These are phyloP conservation scores for Globisporangium alternatum DNA, from an alignment of 352 stramenopile genomes.

Conservation along the genomic window DNA sequence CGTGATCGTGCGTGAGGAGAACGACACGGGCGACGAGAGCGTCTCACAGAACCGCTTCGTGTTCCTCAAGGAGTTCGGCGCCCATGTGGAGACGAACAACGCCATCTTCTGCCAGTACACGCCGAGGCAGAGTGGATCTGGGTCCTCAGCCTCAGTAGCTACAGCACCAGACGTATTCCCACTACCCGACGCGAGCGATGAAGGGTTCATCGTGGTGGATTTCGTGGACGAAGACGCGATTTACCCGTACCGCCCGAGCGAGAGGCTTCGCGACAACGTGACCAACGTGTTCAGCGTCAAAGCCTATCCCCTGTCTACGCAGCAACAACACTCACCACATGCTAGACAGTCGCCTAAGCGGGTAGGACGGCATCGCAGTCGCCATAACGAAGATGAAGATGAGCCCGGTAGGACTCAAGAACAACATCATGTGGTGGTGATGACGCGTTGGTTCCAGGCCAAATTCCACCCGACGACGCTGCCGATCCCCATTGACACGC, in stretches of 20 bases:
- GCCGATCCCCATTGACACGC: background rate
- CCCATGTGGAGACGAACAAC: constrained; percentile 10
- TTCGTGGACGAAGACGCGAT: constrained; percentile 15
- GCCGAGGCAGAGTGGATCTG: background rate
- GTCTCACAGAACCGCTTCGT: constrained; percentile 15
- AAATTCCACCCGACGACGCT: constrained; percentile 18
- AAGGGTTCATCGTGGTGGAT: constrained; percentile 6
- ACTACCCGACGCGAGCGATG: background rate
- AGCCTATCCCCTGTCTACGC: background rate
- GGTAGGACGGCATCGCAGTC: no score
- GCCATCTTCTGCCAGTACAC: constrained; percentile 14
- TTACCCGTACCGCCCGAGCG: constrained; percentile 7
- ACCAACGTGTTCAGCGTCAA: background rate
- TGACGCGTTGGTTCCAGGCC: constrained; percentile 35
- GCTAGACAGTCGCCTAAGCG: no score
- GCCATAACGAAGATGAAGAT: no score
- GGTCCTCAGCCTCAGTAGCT: no score
- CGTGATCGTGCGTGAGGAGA: constrained; percentile 12
- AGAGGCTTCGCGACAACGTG: constrained; percentile 2
- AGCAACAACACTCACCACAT: background rate
- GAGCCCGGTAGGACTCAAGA: background rate
- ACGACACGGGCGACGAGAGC: background rate
- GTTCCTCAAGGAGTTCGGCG: background rate
- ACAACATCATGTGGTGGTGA: constrained; percentile 23
- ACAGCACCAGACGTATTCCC: no score